Percentiles rank a stretch among this genome's conserved stretches.
phyloP scores from a whole-genome alignment of 164 flowering plant species.

The Euptelea pleiosperma region DNA sequence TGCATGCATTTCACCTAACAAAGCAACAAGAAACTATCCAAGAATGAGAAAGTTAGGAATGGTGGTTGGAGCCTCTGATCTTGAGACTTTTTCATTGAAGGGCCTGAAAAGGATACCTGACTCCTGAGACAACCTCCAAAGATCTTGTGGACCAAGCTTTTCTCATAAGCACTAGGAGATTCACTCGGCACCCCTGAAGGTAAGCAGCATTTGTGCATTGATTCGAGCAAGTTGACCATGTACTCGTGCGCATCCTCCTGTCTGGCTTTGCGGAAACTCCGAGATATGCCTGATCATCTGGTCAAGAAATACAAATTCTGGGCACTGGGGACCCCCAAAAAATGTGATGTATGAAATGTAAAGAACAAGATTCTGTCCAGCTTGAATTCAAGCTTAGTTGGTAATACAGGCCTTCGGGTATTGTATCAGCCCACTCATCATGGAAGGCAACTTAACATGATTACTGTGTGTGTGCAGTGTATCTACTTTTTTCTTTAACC shows the following conservation, averaged over 20 bases:
- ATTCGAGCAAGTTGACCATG: constrained; percentile 91
- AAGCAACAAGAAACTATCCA: too few relatives aligned
- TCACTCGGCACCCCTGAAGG: constrained; percentile 91
- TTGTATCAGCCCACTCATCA: not conserved
- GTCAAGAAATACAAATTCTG: constrained; percentile 55
- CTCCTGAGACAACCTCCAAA: constrained; percentile 95
- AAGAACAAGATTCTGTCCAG: too few relatives aligned
- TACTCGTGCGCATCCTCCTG: constrained; percentile 99
- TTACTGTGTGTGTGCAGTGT: too few relatives aligned
- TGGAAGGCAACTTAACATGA: too few relatives aligned
- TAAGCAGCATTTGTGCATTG: constrained; percentile 97
- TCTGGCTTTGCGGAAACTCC: constrained; percentile 80
- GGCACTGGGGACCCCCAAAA: too few relatives aligned
- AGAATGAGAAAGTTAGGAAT: not conserved
- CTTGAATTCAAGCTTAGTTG: not conserved
- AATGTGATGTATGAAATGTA: too few relatives aligned
- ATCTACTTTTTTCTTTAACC: too few relatives aligned
- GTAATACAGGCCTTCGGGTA: not conserved
- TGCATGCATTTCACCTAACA: constrained; percentile 89
- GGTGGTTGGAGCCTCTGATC: constrained; percentile 1
- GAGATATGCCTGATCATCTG: constrained; percentile 65
- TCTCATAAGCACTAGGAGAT: constrained; percentile 86
- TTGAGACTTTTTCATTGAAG: not conserved
- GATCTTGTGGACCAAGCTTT: constrained; percentile 93
- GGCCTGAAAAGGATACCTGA: constrained; percentile 50